Percentiles rank a stretch among this genome's conserved stretches.
phyloP scores from a whole-genome alignment of 495 filamentous ascomycete species.

The Talaromyces nanjingensis region DNA sequence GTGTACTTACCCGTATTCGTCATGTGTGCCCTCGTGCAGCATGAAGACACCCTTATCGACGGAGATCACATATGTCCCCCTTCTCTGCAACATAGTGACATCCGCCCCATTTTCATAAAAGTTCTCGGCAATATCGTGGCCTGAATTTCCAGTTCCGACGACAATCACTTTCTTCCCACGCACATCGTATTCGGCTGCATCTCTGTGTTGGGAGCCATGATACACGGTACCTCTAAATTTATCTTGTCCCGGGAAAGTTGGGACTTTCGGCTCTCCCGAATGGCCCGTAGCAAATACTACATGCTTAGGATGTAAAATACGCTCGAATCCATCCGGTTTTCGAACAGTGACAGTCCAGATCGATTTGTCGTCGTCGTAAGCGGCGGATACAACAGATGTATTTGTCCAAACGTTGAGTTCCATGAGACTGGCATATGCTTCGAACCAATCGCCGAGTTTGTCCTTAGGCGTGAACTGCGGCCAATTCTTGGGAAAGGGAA shows the following conservation, averaged over 20 bases:
- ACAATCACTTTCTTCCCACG: slow-evolving; percentile 66
- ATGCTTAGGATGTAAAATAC: slow-evolving; percentile 37
- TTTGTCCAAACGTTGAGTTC: slow-evolving; percentile 70
- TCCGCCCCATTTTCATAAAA: slow-evolving; percentile 68
- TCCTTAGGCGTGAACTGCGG: slow-evolving; percentile 68
- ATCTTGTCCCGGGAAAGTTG: slow-evolving; percentile 36
- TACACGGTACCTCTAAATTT: slow-evolving; percentile 41
- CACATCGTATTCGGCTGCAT: slow-evolving; percentile 28
- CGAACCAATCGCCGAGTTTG: slow-evolving; percentile 72
- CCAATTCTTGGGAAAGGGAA: slow-evolving; percentile 65
- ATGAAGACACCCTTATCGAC: slow-evolving; percentile 51
- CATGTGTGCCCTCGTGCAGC: slow-evolving; percentile 51
- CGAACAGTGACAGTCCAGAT: slow-evolving; percentile 55
- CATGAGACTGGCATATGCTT: slow-evolving; percentile 61
- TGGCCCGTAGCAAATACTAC: slow-evolving; percentile 46
- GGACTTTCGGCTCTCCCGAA: slow-evolving; percentile 41
- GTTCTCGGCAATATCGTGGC: slow-evolving; percentile 80
- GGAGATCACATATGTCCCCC: slow-evolving; percentile 66
- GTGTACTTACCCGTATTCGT: slow-evolving; percentile 44
- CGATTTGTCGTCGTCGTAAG: slow-evolving; percentile 45
- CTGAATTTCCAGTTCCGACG: slow-evolving; percentile 74
- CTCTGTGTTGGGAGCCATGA: slow-evolving; percentile 36
- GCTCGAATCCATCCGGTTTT: slow-evolving; percentile 33
- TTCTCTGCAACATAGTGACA: slow-evolving; percentile 75
- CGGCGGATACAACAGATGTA: slow-evolving; percentile 43